Evolutionary conservation across 1,139 yeast species (phyloP).

Genomic region (Trichomonascaceae sp.): DNA sequence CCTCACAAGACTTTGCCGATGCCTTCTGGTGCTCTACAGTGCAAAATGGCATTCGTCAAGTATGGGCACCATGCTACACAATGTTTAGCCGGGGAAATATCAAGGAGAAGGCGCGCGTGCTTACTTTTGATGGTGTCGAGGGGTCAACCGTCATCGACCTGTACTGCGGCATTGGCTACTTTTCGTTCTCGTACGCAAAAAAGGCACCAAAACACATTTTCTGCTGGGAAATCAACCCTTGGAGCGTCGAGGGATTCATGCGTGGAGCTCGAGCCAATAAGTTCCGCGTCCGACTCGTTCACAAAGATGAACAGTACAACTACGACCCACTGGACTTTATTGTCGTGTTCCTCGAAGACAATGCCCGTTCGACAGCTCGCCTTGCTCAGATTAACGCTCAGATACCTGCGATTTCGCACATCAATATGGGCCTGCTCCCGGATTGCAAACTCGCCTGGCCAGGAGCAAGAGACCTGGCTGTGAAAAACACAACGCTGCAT

Average conservation of each 20-base stretch:
- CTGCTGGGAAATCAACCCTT: constrained; percentile 80
- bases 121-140: constrained; percentile 16
- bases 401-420: constrained; percentile 36
- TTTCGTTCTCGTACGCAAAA: constrained; percentile 54
- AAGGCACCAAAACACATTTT: constrained; percentile 40
- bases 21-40: constrained; percentile 63
- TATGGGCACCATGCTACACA: constrained; percentile 76
- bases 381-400: constrained; percentile 14
- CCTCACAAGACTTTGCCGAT: constrained; percentile 29
- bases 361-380: constrained; percentile 36
- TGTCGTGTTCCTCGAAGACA: constrained; percentile 49
- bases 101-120: constrained; percentile 61
- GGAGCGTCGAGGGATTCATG: constrained; percentile 64
- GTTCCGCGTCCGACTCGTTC: constrained; percentile 28
- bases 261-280: constrained; percentile 40
- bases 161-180: constrained; percentile 82
- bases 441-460: constrained; percentile 51
- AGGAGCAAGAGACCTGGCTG: constrained; percentile 3
- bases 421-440: constrained; percentile 70
- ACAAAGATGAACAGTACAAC: constrained; percentile 25
- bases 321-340: constrained; percentile 19
- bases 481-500: constrained; percentile 34
- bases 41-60: constrained; percentile 67
- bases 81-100: constrained; percentile 89
- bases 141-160: constrained; percentile 46